These are phyloP conservation scores for Yamadazyma diospyri DNA, from an alignment of 1,139 yeast genomes.

Conservation along the genomic window DNA sequence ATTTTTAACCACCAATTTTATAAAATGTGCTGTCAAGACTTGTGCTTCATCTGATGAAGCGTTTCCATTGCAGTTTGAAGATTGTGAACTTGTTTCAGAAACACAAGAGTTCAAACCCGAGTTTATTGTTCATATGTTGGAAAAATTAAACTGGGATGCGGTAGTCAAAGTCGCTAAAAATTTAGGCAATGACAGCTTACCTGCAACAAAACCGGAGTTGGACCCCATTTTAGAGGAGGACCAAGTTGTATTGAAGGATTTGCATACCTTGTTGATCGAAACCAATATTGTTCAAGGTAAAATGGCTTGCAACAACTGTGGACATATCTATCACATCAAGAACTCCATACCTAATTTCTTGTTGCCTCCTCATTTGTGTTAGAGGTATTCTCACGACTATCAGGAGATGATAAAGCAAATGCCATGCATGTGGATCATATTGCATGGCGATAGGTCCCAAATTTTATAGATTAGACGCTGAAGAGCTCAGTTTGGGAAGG, in stretches of 20 bases:
- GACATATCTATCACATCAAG: constrained; percentile 83
- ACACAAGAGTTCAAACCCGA: constrained; percentile 83
- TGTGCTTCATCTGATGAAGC: constrained; percentile 75
- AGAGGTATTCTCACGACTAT: too few species aligned
- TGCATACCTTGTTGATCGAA: constrained; percentile 76
- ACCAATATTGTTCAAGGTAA: constrained; percentile 85
- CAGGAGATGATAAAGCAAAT: too few species aligned
- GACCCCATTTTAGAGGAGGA: constrained; percentile 56
- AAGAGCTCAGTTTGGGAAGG: too few species aligned
- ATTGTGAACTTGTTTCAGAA: constrained; percentile 70
- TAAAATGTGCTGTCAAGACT: constrained; percentile 83
- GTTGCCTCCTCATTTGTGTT: constrained; percentile 79
- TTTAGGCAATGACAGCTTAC: constrained; percentile 65
- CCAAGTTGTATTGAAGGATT: constrained; percentile 61
- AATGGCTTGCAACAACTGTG: constrained; percentile 85
- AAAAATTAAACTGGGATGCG: constrained; percentile 87
- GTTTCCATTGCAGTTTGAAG: constrained; percentile 75
- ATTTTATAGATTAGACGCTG: too few species aligned
- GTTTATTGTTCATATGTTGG: constrained; percentile 72
- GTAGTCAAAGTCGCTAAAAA: constrained; percentile 72
- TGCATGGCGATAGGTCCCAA: too few species aligned
- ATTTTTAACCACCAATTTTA: constrained; percentile 90
- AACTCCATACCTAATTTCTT: constrained; percentile 92
- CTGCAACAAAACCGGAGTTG: constrained; percentile 62
- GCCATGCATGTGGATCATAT: too few species aligned